phyloP scores from a whole-genome alignment of 2,329 filamentous ascomycete species.

The Pseudopithomyces chartarum region DNA sequence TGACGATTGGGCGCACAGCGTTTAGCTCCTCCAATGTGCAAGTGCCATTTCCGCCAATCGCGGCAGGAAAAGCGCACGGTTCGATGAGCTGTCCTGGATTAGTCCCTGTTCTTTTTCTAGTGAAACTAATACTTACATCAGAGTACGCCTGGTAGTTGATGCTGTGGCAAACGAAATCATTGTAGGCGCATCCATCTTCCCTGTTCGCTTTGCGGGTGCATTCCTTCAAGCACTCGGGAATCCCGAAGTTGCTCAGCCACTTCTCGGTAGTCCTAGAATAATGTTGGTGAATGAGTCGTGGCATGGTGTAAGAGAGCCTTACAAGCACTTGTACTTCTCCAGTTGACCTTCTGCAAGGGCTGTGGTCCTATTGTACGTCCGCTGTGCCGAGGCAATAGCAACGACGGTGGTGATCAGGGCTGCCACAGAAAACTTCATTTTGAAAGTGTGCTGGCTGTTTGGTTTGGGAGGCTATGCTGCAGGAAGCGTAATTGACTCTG shows the following conservation, averaged over 20 bases:
- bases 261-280: constrained; percentile 14
- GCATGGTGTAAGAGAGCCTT: background rate
- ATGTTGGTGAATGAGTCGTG: background rate
- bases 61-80: constrained; percentile 21
- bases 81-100: constrained; percentile 18
- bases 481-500: too few relatives aligned
- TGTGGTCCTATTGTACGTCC: constrained; percentile 29
- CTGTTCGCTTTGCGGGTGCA: constrained; percentile 26
- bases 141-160: constrained; percentile 26
- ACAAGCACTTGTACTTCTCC: constrained; percentile 33
- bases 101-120: background rate
- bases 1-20: constrained; percentile 22
- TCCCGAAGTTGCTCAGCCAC: constrained; percentile 12
- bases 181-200: constrained; percentile 23
- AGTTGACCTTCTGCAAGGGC: constrained; percentile 21
- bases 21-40: constrained; percentile 18
- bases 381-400: constrained; percentile 15
- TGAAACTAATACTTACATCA: constrained; percentile 11
- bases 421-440: constrained; percentile 3
- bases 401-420: background rate
- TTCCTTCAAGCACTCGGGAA: constrained; percentile 18
- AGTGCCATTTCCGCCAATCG: constrained; percentile 14
- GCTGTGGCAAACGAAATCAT: constrained; percentile 31
- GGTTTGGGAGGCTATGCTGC: too few relatives aligned
- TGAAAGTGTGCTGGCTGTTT: background rate